Base-by-base conservation (phyloP, 805 yeast species). In the Myxozyma geophila region DNA sequence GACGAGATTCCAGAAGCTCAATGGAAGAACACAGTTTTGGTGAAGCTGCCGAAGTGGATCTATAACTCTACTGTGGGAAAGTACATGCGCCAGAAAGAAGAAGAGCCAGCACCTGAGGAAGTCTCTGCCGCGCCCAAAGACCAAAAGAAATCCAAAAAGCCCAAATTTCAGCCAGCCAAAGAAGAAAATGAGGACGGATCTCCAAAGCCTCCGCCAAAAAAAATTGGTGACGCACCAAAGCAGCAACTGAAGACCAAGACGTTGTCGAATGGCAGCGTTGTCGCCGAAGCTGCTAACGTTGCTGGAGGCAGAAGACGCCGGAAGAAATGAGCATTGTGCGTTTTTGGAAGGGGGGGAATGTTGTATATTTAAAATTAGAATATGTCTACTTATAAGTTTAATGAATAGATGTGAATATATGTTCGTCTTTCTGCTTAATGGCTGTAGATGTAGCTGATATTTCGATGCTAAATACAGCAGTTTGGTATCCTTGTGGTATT, bases 1-100 rank as follows among this genome's bases (percentile, higher is more conserved):
- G 71, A 69, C 15, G 75, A 68, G 23, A 66, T 77, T 43, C 67
- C 58, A 39, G 67, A 66, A 58, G 79, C 81, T 35, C 64, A 69
- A 5, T 70, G 78, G 72, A 44, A 57, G 48, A 75, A 74, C 55
- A 76, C 81, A 1, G 23, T 75, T 19, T 60, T 74, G n/a, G 67
- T 70, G 51, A 60, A 54, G 47, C 49, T 73, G 23, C 76, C 77
- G 3, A 15, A 35, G 52, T 59, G 67, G 67, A 37, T 70, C 1
- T 46, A 68, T 49, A 44, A 49, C 47, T 61, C 59, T 36, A 49
- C 70, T 9, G 60, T 69, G 13, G 72, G 72, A 17, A 44, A 58
- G 33, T 61, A 41, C 33, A 10, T 63, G 9, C 54, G 46, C 10
- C 17, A 43, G 35, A 53, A 49, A 28, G 53, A 54, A 28, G 56